These are phyloP conservation scores for Leonotis leonurus DNA, from an alignment of 257 asterid genomes.

Conservation along the genomic window DNA sequence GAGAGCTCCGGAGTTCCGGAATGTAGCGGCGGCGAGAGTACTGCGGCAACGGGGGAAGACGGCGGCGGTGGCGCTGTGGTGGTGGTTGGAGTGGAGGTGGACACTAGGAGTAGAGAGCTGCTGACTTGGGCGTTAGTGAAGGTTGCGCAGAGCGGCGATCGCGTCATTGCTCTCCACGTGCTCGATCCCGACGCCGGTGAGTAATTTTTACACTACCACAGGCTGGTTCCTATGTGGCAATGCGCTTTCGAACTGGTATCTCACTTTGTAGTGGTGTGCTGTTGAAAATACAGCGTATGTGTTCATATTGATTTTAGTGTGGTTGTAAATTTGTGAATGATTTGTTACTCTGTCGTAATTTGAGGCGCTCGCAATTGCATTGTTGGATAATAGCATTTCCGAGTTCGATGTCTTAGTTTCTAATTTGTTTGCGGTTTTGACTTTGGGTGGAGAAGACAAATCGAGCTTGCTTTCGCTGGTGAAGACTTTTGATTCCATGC, in stretches of 20 bases:
- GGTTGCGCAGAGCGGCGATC: slow-evolving; percentile 76
- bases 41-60: slow-evolving; percentile 2
- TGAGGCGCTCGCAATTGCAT: background rate
- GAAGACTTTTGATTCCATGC: slow-evolving; percentile 64
- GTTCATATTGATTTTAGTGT: background rate
- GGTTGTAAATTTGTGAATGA: background rate
- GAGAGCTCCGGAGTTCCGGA: slow-evolving; percentile 19
- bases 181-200: slow-evolving; percentile 63
- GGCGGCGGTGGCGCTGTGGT: slow-evolving; percentile 42
- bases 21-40: slow-evolving; percentile 24
- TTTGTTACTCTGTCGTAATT: background rate
- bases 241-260: background rate
- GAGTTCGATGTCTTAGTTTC: slow-evolving; percentile 1
- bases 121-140: slow-evolving; percentile 86
- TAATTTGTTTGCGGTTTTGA: background rate
- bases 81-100: slow-evolving; percentile 76
- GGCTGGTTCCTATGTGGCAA: background rate
- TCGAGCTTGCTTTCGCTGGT: slow-evolving; percentile 53
- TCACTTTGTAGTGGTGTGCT: background rate
- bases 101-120: slow-evolving; percentile 65
- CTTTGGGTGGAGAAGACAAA: slow-evolving; percentile 34
- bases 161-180: slow-evolving; percentile 70
- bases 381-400: background rate
- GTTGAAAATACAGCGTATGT: background rate
- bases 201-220: slow-evolving; percentile 4